Conservation (phyloP, 2,329 filamentous ascomycete species). For the Epichloe aotearoae region DNA sequence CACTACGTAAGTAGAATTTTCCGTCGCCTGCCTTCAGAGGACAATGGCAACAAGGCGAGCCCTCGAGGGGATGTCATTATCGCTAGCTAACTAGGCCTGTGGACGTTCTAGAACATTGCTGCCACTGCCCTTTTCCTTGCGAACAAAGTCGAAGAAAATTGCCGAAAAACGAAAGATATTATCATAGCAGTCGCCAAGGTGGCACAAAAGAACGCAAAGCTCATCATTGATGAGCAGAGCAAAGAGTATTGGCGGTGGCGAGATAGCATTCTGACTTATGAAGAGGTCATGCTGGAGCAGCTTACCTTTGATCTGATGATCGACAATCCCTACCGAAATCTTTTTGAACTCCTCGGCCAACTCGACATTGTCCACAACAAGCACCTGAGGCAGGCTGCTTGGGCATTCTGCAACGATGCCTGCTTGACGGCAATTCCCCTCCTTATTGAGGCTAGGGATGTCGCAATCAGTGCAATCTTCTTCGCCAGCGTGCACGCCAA, state of each 20-base stretch:
- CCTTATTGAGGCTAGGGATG: slow-evolving; percentile 62
- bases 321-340: slow-evolving; percentile 72
- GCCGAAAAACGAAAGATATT: slow-evolving; percentile 86
- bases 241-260: slow-evolving; percentile 98
- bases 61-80: background rate
- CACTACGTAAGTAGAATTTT: slow-evolving; percentile 60
- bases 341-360: slow-evolving; percentile 67
- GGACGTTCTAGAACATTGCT: slow-evolving; percentile 62
- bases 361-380: slow-evolving; percentile 69
- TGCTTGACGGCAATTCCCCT: slow-evolving; percentile 76
- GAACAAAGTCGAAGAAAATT: slow-evolving; percentile 95
- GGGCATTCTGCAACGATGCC: slow-evolving; percentile 89
- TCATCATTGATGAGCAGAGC: slow-evolving; percentile 88
- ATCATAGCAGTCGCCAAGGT: slow-evolving; percentile 90
- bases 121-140: slow-evolving; percentile 87
- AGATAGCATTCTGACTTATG: slow-evolving; percentile 82
- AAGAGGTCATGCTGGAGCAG: slow-evolving; percentile 82
- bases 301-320: slow-evolving; percentile 90
- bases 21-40: background rate
- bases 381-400: slow-evolving; percentile 68
- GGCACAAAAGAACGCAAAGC: slow-evolving; percentile 83
- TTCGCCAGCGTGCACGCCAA: slow-evolving; percentile 67
- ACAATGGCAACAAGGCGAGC: background rate
- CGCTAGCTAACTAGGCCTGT: background rate
- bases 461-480: slow-evolving; percentile 77